Evolutionary conservation across 495 filamentous ascomycete species (phyloP), one percentile per base, ranked within the genome.

Genomic region (Amniculicola lignicola): DNA sequence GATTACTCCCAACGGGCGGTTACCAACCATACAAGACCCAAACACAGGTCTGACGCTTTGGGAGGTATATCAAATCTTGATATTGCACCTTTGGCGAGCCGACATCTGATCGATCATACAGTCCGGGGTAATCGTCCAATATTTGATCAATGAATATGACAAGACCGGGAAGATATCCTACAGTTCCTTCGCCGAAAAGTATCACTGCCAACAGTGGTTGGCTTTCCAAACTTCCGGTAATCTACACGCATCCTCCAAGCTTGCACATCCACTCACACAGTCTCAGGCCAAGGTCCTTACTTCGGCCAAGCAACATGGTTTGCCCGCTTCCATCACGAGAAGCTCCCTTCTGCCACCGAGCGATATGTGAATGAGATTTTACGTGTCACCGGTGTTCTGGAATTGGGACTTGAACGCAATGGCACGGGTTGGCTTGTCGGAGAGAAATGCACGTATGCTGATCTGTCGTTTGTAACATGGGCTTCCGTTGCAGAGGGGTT

Each of bases 391-490:
- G 63, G 70, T 12, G 74, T 81, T 21, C 58, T 82, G 4, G 70
- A 81, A 5, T 44, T 35, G 5, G 59, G 57, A 2, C 66, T 81
- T 2, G 57, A 25, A 4, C 19, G 56, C 9, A 44, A 51, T 19
- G 58, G 58, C 1, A n/a, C 29, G 29, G 48, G 25, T 2, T 83
- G 67, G 51, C 72, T 82, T 0, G 76, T 82, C 1, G 78, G 79
- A 12, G 70, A 77, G 46, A 82, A 79, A 52, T 67, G 61, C 48
- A 74, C 70, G 6, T 78, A 72, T 53, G 74, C 69, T 18, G 79
- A 81, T 54, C 44, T 79, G 29, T 57, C 67, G 12, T 82, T 79
- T 49, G 57, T 79, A 11, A 61, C 73, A 0, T 81, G 75, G 61
- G 36, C 39, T 9, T 7, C 29, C 9, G 29, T 33, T 33, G 29